Conservation (phyloP, 2,329 filamentous ascomycete genomes). For the Fusarium brachygibbosum region DNA sequence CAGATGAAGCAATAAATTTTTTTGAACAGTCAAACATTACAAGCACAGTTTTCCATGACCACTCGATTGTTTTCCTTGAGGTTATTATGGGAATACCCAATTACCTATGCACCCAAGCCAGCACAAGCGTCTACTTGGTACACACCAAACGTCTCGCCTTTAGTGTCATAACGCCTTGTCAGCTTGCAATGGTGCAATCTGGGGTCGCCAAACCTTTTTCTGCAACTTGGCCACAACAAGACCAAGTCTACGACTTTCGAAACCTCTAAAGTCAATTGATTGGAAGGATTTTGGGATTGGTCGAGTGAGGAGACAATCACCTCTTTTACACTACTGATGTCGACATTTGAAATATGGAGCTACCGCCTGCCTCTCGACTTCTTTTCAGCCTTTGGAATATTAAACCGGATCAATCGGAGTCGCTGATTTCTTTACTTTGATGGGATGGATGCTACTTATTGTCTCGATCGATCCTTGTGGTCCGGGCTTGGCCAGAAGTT, state of each 20-base stretch:
- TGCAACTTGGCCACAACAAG: slow-evolving; percentile 26
- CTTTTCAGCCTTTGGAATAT: slow-evolving; percentile 11
- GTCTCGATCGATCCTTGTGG: slow-evolving; percentile 3
- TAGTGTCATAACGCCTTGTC: slow-evolving; percentile 50
- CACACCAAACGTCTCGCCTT: slow-evolving; percentile 30
- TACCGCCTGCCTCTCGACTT: slow-evolving; percentile 15
- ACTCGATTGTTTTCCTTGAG: slow-evolving; percentile 7
- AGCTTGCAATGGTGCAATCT: slow-evolving; percentile 50
- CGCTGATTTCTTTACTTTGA: not conserved
- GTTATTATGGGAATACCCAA: slow-evolving; percentile 3
- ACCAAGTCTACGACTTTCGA: slow-evolving; percentile 7
- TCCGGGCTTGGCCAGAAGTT: slow-evolving; percentile 21
- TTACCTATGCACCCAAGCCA: slow-evolving; percentile 16
- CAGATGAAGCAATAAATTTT: slow-evolving; percentile 1
- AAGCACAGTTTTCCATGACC: slow-evolving; percentile 4
- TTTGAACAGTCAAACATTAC: not conserved
- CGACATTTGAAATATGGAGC: slow-evolving; percentile 47
- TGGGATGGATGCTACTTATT: not conserved
- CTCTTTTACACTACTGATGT: slow-evolving; percentile 45
- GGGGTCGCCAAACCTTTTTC: slow-evolving; percentile 43
- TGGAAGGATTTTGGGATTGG: slow-evolving; percentile 6
- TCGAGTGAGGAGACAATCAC: slow-evolving; percentile 36
- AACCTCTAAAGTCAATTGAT: slow-evolving; percentile 7
- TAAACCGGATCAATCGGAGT: slow-evolving; percentile 20
- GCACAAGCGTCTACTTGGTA: slow-evolving; percentile 27